A percentile compares a stretch with the other conserved stretches of the same genome.
Evolutionary conservation across 192 early-diverging fungal species (phyloP).

Genomic region (Dispira simplex): DNA sequence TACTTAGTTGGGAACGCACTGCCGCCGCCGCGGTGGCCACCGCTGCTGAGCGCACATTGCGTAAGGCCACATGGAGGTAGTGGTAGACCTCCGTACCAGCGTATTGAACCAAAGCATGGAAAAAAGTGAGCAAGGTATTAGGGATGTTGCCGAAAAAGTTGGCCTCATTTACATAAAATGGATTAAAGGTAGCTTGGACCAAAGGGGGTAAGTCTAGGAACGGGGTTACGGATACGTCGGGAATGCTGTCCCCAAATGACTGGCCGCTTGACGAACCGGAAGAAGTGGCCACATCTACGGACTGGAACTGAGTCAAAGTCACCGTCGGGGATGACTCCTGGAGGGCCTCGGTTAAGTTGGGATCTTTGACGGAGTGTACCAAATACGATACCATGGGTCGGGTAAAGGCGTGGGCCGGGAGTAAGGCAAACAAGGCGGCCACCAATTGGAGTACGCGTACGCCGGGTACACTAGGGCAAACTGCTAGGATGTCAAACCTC

Average conservation of each 20-base stretch:
- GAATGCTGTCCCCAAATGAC: no score
- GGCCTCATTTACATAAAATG: slow-evolving; percentile 30
- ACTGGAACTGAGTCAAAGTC: no score
- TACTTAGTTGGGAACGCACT: not conserved
- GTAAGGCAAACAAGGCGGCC: slow-evolving; percentile 21
- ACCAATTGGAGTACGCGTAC: slow-evolving; percentile 25
- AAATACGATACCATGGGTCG: slow-evolving; percentile 31
- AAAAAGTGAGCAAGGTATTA: slow-evolving; percentile 53
- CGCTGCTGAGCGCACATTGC: not conserved
- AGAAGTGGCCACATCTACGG: no score
- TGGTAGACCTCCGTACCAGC: slow-evolving; percentile 45
- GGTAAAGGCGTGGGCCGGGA: slow-evolving; percentile 27
- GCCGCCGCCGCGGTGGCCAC: not conserved
- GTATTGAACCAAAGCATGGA: slow-evolving; percentile 60
- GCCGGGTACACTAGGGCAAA: slow-evolving; percentile 22
- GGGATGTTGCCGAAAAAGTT: slow-evolving; percentile 46
- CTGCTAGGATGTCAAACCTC: slow-evolving; percentile 27
- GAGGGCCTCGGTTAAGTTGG: no score
- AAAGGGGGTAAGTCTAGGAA: no score
- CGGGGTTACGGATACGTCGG: no score
- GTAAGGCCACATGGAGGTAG: slow-evolving; percentile 1
- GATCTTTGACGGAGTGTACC: slow-evolving; percentile 17
- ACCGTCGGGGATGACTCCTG: no score
- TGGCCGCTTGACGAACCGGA: no score
- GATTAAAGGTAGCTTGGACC: slow-evolving; percentile 29